A percentile compares a stretch with the other conserved stretches of the same genome.
phyloP scores from a whole-genome alignment of 805 yeast species.

The Blastobotrys robertii region DNA sequence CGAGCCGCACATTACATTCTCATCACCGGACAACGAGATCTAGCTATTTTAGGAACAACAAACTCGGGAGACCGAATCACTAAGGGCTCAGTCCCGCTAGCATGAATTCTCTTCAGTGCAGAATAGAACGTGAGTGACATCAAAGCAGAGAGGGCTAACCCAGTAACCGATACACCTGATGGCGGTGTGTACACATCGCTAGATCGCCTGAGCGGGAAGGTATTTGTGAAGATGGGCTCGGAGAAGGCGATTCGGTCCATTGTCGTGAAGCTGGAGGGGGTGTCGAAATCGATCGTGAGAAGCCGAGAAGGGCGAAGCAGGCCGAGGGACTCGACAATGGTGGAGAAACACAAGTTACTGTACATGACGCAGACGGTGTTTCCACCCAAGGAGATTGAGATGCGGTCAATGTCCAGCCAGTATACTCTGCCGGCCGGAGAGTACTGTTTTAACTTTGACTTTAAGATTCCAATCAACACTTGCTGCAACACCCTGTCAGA shows the following conservation, averaged over 20 bases:
- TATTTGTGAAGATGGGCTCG: constrained; percentile 15
- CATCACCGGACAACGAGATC: no score
- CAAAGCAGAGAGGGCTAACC: no score
- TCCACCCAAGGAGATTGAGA: constrained; percentile 25
- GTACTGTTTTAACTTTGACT: constrained; percentile 26
- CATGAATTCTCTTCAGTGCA: no score
- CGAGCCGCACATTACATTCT: no score
- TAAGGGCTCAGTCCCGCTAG: no score
- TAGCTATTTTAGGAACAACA: no score
- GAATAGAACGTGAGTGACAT: no score
- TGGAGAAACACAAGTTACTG: constrained; percentile 21
- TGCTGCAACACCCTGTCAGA: no score
- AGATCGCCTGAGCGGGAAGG: constrained; percentile 18
- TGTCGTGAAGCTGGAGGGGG: constrained; percentile 24
- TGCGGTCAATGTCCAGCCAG: constrained; percentile 9
- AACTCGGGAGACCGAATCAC: no score
- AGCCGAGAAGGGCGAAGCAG: not conserved
- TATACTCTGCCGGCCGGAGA: constrained; percentile 28
- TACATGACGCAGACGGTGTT: constrained; percentile 24
- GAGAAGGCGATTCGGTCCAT: constrained; percentile 21
- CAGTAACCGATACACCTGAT: no score
- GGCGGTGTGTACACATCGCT: constrained; percentile 11
- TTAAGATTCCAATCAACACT: constrained; percentile 24
- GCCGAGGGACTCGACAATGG: constrained; percentile 4
- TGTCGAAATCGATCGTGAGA: constrained; percentile 15